A percentile compares a stretch with the other conserved stretches of the same genome.
Conservation (phyloP, 306 rosid genomes). For the Rosa lucieae region DNA sequence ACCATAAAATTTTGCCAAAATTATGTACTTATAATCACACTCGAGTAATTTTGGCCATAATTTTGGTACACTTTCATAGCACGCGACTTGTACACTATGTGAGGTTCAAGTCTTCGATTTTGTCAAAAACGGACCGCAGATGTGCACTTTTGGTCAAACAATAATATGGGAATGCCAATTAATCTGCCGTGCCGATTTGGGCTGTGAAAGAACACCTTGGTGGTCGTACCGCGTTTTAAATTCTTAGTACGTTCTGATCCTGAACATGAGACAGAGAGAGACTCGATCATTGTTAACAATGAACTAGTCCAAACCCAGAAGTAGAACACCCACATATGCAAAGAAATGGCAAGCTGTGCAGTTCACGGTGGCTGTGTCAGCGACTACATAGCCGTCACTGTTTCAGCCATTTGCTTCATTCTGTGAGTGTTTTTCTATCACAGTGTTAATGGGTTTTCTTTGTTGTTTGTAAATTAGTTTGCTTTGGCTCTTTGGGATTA, state of each 20-base stretch:
- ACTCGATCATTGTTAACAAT: neutral
- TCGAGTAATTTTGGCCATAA: neutral
- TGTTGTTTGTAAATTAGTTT: neutral
- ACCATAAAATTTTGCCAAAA: no score
- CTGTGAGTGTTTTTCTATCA: conserved; percentile 40
- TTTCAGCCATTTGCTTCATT: conserved; percentile 53
- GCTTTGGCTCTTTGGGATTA: conserved; percentile 3
- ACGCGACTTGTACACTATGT: neutral
- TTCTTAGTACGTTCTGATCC: conserved; percentile 15
- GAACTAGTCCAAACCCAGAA: conserved; percentile 5
- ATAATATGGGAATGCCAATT: neutral
- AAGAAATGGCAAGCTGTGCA: conserved; percentile 63
- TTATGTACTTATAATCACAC: no score
- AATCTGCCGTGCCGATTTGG: conserved; percentile 4
- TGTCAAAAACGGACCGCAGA: neutral
- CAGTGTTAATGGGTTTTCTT: conserved; percentile 6
- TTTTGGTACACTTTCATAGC: neutral
- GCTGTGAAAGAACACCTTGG: conserved; percentile 5
- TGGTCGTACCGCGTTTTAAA: neutral
- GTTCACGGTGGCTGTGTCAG: conserved; percentile 82
- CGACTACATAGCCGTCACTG: conserved; percentile 64
- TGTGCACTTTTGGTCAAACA: conserved; percentile 19
- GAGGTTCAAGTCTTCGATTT: neutral
- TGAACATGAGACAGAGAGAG: neutral
- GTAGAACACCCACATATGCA: conserved; percentile 28